Evolutionary conservation across 768 basidiomycete genomes (phyloP).

Genomic region (Naematelia aurantialba): DNA sequence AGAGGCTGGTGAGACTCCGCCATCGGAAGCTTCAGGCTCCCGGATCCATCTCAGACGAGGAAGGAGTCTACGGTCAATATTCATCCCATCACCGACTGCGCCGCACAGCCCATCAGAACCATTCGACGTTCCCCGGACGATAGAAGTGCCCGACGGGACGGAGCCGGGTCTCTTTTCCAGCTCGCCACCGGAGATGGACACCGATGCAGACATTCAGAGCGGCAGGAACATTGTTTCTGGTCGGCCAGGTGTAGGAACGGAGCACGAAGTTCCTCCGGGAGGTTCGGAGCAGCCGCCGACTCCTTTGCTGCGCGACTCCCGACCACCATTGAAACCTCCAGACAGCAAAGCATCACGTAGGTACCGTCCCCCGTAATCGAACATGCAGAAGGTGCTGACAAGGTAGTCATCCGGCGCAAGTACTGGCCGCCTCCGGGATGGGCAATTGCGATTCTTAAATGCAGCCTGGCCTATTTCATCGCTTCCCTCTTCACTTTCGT

Average conservation of each 20-base stretch:
- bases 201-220: neutral
- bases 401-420: neutral
- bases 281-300: neutral
- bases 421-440: conserved; percentile 30
- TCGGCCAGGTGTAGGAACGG: no score
- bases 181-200: conserved; percentile 11
- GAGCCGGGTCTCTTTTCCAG: conserved; percentile 9
- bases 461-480: conserved; percentile 82
- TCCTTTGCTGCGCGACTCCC: neutral
- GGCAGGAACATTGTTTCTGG: neutral
- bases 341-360: neutral
- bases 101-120: neutral
- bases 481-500: conserved; percentile 90
- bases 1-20: conserved; percentile 7
- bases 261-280: no score
- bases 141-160: neutral
- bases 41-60: neutral
- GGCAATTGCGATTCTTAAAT: conserved; percentile 64
- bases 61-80: conserved; percentile 1
- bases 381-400: no score
- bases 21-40: neutral
- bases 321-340: neutral
- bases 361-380: no score
- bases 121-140: neutral
- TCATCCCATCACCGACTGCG: neutral